These are phyloP conservation scores for Xylona heveae DNA, from an alignment of 495 filamentous ascomycete species.

Conservation along the genomic window DNA sequence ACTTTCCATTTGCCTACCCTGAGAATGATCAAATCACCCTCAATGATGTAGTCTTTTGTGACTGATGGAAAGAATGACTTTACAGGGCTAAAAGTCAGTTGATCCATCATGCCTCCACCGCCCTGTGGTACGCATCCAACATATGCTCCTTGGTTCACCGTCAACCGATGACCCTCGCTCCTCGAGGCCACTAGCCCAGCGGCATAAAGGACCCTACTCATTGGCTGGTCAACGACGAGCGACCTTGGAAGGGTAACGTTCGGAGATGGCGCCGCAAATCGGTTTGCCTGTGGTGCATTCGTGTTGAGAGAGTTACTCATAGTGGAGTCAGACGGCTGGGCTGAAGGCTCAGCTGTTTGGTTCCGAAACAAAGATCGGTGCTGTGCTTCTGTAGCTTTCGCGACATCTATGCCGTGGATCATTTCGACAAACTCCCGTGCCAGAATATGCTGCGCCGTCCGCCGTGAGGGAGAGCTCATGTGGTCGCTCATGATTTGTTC, in stretches of 20 bases:
- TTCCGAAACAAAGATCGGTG: constrained; percentile 34
- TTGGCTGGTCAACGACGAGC: constrained; percentile 35
- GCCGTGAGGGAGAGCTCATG: constrained; percentile 35
- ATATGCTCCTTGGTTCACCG: constrained; percentile 35
- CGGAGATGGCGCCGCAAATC: constrained; percentile 12
- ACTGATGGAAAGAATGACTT: constrained; percentile 33
- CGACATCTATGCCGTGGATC: constrained; percentile 44
- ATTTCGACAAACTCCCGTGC: constrained; percentile 63
- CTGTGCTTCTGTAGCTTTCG: constrained; percentile 29
- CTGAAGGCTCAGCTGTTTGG: not conserved
- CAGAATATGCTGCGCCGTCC: constrained; percentile 60
- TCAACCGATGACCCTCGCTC: constrained; percentile 43
- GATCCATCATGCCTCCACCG: constrained; percentile 28
- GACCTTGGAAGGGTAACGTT: constrained; percentile 45
- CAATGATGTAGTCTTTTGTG: constrained; percentile 38
- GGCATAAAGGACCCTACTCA: constrained; percentile 41
- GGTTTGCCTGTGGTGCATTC: constrained; percentile 1
- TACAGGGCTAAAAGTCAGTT: constrained; percentile 39
- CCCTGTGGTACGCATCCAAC: constrained; percentile 38
- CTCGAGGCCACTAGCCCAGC: constrained; percentile 43
- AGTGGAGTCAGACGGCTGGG: not conserved
- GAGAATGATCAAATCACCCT: constrained; percentile 41
- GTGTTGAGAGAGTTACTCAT: constrained; percentile 6
- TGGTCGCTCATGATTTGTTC: constrained; percentile 43
- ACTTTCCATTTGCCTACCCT: constrained; percentile 67